Evolutionary conservation across 345 rosid species (phyloP).

Genomic region (Sisymbrium irio): DNA sequence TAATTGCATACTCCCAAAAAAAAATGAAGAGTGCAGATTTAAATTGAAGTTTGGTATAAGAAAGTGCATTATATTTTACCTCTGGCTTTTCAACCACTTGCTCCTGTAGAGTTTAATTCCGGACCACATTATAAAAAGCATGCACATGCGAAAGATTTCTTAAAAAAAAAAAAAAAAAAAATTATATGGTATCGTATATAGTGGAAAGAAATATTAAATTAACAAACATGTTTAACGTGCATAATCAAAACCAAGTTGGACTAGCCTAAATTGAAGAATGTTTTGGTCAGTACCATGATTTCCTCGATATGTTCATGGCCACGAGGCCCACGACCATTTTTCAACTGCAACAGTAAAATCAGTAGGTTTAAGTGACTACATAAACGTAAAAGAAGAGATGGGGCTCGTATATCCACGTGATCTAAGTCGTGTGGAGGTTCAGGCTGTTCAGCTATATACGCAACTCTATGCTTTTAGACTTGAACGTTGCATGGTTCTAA

Average conservation of each 20-base stretch:
- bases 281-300: not conserved
- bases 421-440: constrained; percentile 7
- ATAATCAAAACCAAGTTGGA: not conserved
- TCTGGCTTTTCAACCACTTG: not conserved
- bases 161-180: too few relatives aligned
- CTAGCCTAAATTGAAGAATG: not conserved
- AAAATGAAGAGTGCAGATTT: not conserved
- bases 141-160: constrained; percentile 24
- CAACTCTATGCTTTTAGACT: constrained; percentile 21
- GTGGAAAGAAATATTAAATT: not conserved
- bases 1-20: too few relatives aligned
- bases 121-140: constrained; percentile 17
- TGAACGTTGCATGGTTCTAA: constrained; percentile 17
- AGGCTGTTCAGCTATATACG: constrained; percentile 4
- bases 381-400: not conserved
- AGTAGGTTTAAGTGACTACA: constrained; percentile 7
- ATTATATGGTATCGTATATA: not conserved
- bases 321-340: not conserved
- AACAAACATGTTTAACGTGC: not conserved
- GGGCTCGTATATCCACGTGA: constrained; percentile 10
- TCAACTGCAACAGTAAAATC: not conserved
- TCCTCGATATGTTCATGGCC: not conserved
- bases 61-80: not conserved
- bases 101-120: not conserved
- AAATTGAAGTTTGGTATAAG: not conserved